Evolutionary conservation across 1,139 yeast genomes (phyloP).

Genomic region (Pichia sp.): DNA sequence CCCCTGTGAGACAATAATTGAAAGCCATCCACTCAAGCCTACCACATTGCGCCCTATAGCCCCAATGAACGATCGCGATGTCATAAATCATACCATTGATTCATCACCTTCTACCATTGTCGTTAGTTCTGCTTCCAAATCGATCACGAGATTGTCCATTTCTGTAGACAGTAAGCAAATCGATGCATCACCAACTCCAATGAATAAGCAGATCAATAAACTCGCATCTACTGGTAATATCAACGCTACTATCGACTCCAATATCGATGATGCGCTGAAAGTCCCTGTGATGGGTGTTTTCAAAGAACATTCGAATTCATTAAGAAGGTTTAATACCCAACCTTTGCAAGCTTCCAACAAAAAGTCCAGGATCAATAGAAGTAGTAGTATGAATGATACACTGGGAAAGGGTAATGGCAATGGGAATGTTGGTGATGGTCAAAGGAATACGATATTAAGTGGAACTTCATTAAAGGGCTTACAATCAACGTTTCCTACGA

Average conservation of each 20-base stretch:
- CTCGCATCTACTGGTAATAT: neutral
- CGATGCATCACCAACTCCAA: constrained; percentile 15
- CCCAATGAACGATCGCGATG: too few species aligned
- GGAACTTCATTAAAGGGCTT: too few species aligned
- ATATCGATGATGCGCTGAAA: neutral
- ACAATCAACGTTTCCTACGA: too few species aligned
- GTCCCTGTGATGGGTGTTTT: constrained; percentile 12
- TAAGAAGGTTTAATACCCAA: too few species aligned
- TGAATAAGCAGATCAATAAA: constrained; percentile 4
- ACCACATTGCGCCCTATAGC: too few species aligned
- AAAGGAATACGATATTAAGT: neutral
- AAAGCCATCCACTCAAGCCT: too few species aligned
- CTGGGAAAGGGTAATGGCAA: neutral
- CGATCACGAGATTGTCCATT: constrained; percentile 3
- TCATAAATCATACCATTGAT: constrained; percentile 5
- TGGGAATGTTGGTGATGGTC: neutral
- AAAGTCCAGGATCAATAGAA: too few species aligned
- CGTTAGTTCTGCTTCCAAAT: constrained; percentile 10
- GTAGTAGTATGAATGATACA: neutral
- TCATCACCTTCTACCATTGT: constrained; percentile 17
- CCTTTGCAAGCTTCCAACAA: too few species aligned
- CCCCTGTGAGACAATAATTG: too few species aligned
- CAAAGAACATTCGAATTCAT: constrained; percentile 3
- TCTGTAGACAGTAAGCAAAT: constrained; percentile 1
- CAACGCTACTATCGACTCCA: neutral